These are phyloP conservation scores for Raphanus raphanistrum DNA, from an alignment of 345 rosid genomes.

Conservation along the genomic window DNA sequence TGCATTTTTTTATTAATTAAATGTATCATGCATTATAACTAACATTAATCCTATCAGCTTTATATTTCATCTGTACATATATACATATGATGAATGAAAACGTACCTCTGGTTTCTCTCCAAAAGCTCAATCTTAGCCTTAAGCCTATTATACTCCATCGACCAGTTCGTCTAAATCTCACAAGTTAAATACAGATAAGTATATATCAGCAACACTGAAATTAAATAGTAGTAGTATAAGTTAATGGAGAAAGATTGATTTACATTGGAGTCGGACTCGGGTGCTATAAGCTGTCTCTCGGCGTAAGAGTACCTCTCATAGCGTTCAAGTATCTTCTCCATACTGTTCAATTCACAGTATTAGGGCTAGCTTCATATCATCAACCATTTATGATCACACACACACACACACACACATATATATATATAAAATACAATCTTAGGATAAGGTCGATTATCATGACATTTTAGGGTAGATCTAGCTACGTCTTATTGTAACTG, in stretches of 20 bases:
- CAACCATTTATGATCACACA: neutral
- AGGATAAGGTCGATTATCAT: neutral
- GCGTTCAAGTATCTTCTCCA: slow-evolving; percentile 78
- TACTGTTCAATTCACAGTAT: slow-evolving; percentile 43
- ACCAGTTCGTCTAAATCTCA: slow-evolving; percentile 62
- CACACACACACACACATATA: neutral
- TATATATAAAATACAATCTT: neutral
- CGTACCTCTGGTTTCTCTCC: slow-evolving; percentile 77
- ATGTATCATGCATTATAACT: neutral
- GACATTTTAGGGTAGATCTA: neutral
- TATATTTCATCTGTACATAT: neutral
- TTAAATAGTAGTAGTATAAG: neutral
- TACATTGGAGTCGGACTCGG: slow-evolving; percentile 48
- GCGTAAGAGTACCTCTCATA: slow-evolving; percentile 67
- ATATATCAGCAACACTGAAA: neutral
- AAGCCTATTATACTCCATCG: slow-evolving; percentile 68
- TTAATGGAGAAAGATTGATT: slow-evolving; percentile 4
- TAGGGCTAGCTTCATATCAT: slow-evolving; percentile 14
- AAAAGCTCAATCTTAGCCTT: slow-evolving; percentile 85
- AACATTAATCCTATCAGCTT: neutral
- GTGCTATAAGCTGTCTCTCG: slow-evolving; percentile 57
- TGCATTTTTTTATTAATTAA: neutral
- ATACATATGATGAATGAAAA: neutral
- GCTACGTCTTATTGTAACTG: neutral
- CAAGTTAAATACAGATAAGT: neutral